Evolutionary conservation across 2,329 filamentous ascomycete species (phyloP).

Genomic region (Claviceps sorghi): DNA sequence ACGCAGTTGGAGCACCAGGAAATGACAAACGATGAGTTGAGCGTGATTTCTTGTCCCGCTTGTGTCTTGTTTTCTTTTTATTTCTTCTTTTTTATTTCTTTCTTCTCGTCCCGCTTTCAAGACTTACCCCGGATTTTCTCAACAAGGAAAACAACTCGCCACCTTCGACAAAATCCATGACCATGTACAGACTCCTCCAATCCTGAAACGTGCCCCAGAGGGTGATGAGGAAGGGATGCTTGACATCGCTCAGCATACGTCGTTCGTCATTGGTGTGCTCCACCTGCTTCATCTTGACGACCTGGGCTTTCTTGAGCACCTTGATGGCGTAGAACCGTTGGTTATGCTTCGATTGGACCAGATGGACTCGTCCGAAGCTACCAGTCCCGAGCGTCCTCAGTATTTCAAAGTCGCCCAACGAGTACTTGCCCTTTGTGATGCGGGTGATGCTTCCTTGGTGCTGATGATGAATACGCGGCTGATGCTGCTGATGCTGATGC

Average conservation of each 20-base stretch:
- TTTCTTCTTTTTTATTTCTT: background rate
- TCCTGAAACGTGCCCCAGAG: slow-evolving; percentile 98
- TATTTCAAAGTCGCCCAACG: slow-evolving; percentile 76
- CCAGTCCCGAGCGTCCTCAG: slow-evolving; percentile 87
- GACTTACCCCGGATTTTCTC: slow-evolving; percentile 72
- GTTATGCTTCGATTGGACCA: slow-evolving; percentile 97
- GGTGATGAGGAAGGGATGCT: slow-evolving; percentile 94
- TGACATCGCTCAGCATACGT: slow-evolving; percentile 88
- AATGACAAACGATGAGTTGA: background rate
- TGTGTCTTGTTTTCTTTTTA: background rate
- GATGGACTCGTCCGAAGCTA: slow-evolving; percentile 89
- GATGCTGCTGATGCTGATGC: slow-evolving; percentile 10
- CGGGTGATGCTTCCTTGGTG: slow-evolving; percentile 28
- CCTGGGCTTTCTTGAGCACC: slow-evolving; percentile 94
- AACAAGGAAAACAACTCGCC: slow-evolving; percentile 93
- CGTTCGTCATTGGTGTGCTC: slow-evolving; percentile 98
- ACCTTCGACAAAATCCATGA: slow-evolving; percentile 99
- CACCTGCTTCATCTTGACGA: slow-evolving; percentile 99
- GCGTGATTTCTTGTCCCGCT: background rate
- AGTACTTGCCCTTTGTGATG: slow-evolving; percentile 94
- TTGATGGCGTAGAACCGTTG: slow-evolving; percentile 97
- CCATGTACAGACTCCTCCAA: slow-evolving; percentile 93
- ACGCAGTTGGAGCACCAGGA: background rate
- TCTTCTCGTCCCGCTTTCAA: background rate
- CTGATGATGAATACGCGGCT: slow-evolving; percentile 18